Evolutionary conservation across 139 green algal species (phyloP).

Genomic region (Chlorella sp.): DNA sequence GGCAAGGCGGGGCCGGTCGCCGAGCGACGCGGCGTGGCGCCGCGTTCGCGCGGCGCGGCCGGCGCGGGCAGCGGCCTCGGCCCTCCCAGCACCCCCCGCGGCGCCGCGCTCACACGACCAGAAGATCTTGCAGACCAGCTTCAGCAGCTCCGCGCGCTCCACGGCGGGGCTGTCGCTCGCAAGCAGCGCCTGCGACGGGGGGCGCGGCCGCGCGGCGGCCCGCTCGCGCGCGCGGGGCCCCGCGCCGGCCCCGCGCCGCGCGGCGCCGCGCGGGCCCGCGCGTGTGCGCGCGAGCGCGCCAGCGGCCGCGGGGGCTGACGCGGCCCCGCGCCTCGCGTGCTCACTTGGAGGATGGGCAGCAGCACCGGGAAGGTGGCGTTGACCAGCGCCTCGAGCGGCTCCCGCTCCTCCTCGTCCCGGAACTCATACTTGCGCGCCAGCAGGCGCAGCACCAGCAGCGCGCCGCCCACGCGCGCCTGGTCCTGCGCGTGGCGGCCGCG

Average conservation of each 20-base stretch:
- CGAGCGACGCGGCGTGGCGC: too few relatives aligned
- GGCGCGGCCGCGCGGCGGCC: too few relatives aligned
- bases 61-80: too few relatives aligned
- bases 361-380: constrained; percentile 76
- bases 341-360: constrained; percentile 73
- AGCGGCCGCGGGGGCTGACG: neutral
- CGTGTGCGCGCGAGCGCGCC: too few relatives aligned
- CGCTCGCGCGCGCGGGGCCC: too few relatives aligned
- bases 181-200: constrained; percentile 40
- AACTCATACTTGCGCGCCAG: constrained; percentile 98
- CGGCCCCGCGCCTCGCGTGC: neutral
- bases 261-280: too few relatives aligned
- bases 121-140: constrained; percentile 90
- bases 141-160: constrained; percentile 71
- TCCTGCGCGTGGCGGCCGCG: constrained; percentile 44
- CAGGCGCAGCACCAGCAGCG: constrained; percentile 79
- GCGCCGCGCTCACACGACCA: too few relatives aligned
- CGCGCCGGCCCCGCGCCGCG: too few relatives aligned
- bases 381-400: constrained; percentile 53
- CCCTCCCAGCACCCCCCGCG: too few relatives aligned
- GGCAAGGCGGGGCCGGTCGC: too few relatives aligned
- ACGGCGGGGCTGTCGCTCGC: constrained; percentile 1
- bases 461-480: constrained; percentile 72
- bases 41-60: too few relatives aligned
- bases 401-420: constrained; percentile 76